These are phyloP conservation scores for Debaryomyces sp. DNA, from an alignment of 1,139 yeast species.

Conservation along the genomic window DNA sequence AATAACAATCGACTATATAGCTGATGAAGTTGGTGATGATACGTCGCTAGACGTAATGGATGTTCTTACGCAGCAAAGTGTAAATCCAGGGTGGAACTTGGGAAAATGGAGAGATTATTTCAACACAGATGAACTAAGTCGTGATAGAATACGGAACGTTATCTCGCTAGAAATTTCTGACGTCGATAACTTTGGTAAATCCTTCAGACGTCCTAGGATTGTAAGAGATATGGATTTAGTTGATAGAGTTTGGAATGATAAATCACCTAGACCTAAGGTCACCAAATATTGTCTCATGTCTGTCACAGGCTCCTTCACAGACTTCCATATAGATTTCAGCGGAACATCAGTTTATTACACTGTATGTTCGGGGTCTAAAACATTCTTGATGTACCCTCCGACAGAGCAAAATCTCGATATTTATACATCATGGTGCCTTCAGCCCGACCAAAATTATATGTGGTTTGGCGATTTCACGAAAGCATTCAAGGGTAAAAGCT, in stretches of 20 bases:
- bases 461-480: constrained; percentile 64
- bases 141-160: constrained; percentile 78
- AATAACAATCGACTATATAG: constrained; percentile 58
- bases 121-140: constrained; percentile 38
- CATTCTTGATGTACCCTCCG: constrained; percentile 81
- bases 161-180: constrained; percentile 78
- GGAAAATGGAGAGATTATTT: constrained; percentile 78
- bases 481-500: constrained; percentile 24
- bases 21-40: constrained; percentile 64
- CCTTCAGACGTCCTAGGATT: constrained; percentile 61
- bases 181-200: constrained; percentile 49
- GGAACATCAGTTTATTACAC: constrained; percentile 93
- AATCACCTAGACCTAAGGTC: constrained; percentile 61
- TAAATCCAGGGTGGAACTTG: constrained; percentile 67
- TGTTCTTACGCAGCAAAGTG: constrained; percentile 76
- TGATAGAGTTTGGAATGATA: constrained; percentile 60
- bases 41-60: constrained; percentile 83
- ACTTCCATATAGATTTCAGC: constrained; percentile 89
- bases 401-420: constrained; percentile 58
- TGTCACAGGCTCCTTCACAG: constrained; percentile 78
- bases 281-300: constrained; percentile 89
- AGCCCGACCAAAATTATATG: constrained; percentile 60
- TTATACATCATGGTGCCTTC: constrained; percentile 74
- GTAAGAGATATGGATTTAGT: constrained; percentile 75
- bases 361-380: constrained; percentile 69